Evolutionary conservation across 1,284 basidiomycete species (phyloP), one percentile per base, ranked within the genome.

Genomic region (Apiotrichum akiyoshidainum): DNA sequence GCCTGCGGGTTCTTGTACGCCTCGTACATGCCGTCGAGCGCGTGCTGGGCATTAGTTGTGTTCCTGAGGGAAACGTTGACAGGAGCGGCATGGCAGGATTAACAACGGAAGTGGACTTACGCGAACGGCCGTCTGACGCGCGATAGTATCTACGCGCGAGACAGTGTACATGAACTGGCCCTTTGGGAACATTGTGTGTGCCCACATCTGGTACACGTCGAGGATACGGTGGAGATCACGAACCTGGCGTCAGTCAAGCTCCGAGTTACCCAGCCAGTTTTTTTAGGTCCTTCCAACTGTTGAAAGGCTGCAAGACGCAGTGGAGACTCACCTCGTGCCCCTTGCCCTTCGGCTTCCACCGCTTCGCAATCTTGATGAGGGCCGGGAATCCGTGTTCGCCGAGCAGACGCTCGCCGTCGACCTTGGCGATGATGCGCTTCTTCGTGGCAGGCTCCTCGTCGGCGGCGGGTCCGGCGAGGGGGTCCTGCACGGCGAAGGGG

Each of bases 151-250:
- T 7, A 95, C 84, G 4, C 87, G 82, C 37, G 84, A 79, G 9
- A 93, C 84, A 0, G 90, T 94, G 72, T 94, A 90, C 48, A 81
- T 81, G 74, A 96, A 94, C 52, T 87, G 86, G 10, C 84, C 87
- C 70, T 88, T 90, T 3, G 93, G 92, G 70, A 88, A 93, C 83
- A 97, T 83, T 65, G 83, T 83, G 75, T 96, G 93, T 2, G 90
- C 83, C 93, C 93, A 97, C 68, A 92, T 87, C 67, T 92, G 90
- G 71, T 96, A 96, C 54, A 88, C 79, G 64, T 87, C 84, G 55
- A 96, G 80, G 17, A 96, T 77, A 37, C 87, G 81, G 63, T 84
- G 84, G 40, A 97, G 82, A 73, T 97, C 92, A 55, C 83, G 77
- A 22, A 80, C 80, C 92, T 94, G 68, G 9, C 5, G 10, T 17